Evolutionary conservation across 805 yeast genomes (phyloP).

Genomic region (Yarrowia osloensis): DNA sequence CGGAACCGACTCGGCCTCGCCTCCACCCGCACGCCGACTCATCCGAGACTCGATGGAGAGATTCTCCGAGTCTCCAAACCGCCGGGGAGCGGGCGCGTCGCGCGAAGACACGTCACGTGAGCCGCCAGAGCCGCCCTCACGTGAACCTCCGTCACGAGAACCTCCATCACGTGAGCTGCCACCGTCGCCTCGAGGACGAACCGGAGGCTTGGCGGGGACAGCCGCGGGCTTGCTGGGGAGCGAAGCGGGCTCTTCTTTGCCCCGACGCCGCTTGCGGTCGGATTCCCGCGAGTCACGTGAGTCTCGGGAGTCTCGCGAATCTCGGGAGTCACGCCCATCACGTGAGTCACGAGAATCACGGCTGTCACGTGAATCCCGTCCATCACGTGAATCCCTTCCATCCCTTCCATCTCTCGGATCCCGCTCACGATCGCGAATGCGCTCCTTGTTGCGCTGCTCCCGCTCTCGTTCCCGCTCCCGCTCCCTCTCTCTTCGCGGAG

Average conservation of each 20-base stretch:
- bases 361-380: slow-evolving; percentile 2
- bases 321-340: not conserved
- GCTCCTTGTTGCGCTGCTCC: slow-evolving; percentile 17
- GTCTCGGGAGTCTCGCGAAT: slow-evolving; percentile 26
- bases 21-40: not conserved
- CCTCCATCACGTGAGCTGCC: slow-evolving; percentile 3
- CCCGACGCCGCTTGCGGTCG: not conserved
- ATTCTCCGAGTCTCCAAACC: slow-evolving; percentile 32
- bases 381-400: not conserved
- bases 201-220: slow-evolving; percentile 1
- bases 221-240: not conserved
- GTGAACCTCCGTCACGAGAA: slow-evolving; percentile 29
- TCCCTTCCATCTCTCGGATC: not conserved
- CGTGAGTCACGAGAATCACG: slow-evolving; percentile 18
- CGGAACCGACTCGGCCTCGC: not conserved
- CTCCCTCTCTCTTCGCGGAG: slow-evolving; percentile 19
- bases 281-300: slow-evolving; percentile 9
- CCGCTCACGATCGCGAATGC: not conserved
- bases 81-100: slow-evolving; percentile 14
- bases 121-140: slow-evolving; percentile 29
- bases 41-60: slow-evolving; percentile 21
- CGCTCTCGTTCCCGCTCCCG: slow-evolving; percentile 27
- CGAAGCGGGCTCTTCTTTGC: slow-evolving; percentile 5
- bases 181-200: slow-evolving; percentile 4
- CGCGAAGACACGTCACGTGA: not conserved